These are phyloP conservation scores for Clonostachys sp. DNA, from an alignment of 2,329 filamentous ascomycete species.

Conservation along the genomic window DNA sequence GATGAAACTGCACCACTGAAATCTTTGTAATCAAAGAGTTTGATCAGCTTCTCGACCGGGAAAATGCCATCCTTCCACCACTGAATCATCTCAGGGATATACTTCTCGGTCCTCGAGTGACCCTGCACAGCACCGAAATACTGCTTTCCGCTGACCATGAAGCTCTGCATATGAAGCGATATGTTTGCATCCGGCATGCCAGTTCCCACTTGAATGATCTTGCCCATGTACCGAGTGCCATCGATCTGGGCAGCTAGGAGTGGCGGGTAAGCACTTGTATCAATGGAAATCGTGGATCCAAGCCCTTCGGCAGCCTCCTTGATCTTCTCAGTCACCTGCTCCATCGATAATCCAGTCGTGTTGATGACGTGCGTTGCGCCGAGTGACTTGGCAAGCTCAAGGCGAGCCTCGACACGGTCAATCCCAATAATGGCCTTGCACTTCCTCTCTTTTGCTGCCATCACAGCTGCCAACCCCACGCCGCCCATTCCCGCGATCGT, in stretches of 20 bases:
- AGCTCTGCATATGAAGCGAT: constrained; percentile 32
- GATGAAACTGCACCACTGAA: constrained; percentile 19
- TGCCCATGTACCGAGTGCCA: constrained; percentile 35
- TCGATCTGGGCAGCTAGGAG: constrained; percentile 31
- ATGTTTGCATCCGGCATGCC: constrained; percentile 35
- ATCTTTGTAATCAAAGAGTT: constrained; percentile 20
- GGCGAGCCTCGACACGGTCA: constrained; percentile 15
- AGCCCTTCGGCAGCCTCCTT: constrained; percentile 34
- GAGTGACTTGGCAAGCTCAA: constrained; percentile 18
- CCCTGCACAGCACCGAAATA: constrained; percentile 34
- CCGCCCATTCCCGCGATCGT: constrained; percentile 25
- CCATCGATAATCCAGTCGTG: constrained; percentile 8
- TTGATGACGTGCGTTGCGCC: constrained; percentile 25
- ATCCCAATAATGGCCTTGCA: constrained; percentile 20
- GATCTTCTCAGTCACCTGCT: constrained; percentile 17
- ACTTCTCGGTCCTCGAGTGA: constrained; percentile 31
- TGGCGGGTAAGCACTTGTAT: constrained; percentile 41
- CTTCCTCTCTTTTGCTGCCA: constrained; percentile 18
- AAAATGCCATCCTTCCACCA: constrained; percentile 22
- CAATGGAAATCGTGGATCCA: constrained; percentile 39
- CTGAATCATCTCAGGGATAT: constrained; percentile 23
- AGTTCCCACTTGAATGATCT: constrained; percentile 44
- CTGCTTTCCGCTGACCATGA: constrained; percentile 40
- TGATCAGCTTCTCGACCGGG: constrained; percentile 23
- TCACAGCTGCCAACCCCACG: constrained; percentile 25